Base-by-base conservation (phyloP, 2,329 filamentous ascomycete species). In the Escovopsis sp. region DNA sequence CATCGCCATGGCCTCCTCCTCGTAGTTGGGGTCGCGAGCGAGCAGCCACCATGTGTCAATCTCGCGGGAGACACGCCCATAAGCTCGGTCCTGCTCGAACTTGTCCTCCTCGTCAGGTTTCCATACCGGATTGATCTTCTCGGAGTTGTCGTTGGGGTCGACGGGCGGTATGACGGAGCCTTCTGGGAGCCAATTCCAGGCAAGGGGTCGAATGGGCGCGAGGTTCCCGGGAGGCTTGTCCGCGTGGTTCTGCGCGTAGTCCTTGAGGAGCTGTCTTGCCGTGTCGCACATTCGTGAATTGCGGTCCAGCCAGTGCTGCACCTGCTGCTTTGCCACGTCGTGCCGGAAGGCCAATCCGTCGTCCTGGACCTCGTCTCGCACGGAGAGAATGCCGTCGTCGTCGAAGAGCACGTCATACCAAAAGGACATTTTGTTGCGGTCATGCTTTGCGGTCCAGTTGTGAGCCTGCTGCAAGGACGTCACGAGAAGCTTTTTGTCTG, bases 381-480 rank as follows among this genome's bases (percentile, higher is more conserved):
- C 65, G 8, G 65, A 65, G 28, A 65, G 59, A 3, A 60, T 61
- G 6, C 63, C 64, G 28, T 70, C 68, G 28, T 75, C 74, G 42
- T 81, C 76, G 43, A 80, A 80, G 7, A 82, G 60, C 26, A 80
- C 73, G 42, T 77, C 73, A 43, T 73, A 74, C 77, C 77, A 82
- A 46, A 82, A 81, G 0, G 72, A 68, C 75, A 80, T 81, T 55
- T 82, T 82, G 57, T 80, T 80, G 33, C 77, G 65, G 52, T 81
- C 77, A 51, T 81, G 77, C 47, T 79, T 79, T 43, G 77, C 76
- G 1, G 75, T 78, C 75, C 77, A 80, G 55, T 82, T 82, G 49
- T 81, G 77, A 2, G 75, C 73, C 55, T 81, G 76, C 51, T 82
- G 77, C 11, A 82, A 59, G 3, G 73, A 75, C 0, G 77, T 80